A percentile compares a stretch with the other conserved stretches of the same genome.
phyloP scores from a whole-genome alignment of 306 rosid species.

The Sechiopsis laciniata region DNA sequence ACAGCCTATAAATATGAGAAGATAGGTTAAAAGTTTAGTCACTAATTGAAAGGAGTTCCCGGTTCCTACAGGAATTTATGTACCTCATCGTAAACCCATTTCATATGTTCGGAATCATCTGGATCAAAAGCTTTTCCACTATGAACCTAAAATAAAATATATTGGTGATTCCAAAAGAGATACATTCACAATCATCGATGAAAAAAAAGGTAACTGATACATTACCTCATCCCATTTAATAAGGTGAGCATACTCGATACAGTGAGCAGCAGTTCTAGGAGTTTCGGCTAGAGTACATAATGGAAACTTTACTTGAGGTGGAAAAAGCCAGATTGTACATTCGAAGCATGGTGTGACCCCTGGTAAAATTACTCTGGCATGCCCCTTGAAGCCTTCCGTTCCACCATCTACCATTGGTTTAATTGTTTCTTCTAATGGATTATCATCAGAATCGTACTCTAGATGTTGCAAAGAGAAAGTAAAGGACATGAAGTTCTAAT shows the following conservation, averaged over 20 bases:
- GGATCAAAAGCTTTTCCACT: conserved; percentile 77
- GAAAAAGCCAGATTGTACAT: conserved; percentile 98
- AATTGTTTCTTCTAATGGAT: conserved; percentile 67
- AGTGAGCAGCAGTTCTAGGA: conserved; percentile 94
- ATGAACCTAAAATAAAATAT: conserved; percentile 45
- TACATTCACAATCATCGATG: background rate
- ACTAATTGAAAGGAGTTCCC: background rate
- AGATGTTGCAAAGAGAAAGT: conserved; percentile 21
- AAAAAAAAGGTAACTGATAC: conserved; percentile 3
- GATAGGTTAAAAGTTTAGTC: conserved; percentile 14
- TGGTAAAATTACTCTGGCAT: conserved; percentile 87
- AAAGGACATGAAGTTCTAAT: background rate
- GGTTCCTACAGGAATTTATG: conserved; percentile 7
- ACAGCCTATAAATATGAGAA: conserved; percentile 45
- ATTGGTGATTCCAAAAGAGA: background rate
- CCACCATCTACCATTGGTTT: conserved; percentile 97
- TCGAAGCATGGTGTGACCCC: conserved; percentile 93
- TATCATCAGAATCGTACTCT: conserved; percentile 84
- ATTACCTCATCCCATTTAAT: conserved; percentile 92
- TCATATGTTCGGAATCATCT: conserved; percentile 84
- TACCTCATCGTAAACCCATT: conserved; percentile 88
- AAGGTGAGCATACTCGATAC: conserved; percentile 90
- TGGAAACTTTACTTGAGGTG: conserved; percentile 98
- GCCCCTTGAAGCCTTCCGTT: conserved; percentile 98
- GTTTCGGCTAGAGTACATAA: conserved; percentile 96